Conservation (phyloP, 345 rosid genomes). For the Pelargonium nanum region DNA sequence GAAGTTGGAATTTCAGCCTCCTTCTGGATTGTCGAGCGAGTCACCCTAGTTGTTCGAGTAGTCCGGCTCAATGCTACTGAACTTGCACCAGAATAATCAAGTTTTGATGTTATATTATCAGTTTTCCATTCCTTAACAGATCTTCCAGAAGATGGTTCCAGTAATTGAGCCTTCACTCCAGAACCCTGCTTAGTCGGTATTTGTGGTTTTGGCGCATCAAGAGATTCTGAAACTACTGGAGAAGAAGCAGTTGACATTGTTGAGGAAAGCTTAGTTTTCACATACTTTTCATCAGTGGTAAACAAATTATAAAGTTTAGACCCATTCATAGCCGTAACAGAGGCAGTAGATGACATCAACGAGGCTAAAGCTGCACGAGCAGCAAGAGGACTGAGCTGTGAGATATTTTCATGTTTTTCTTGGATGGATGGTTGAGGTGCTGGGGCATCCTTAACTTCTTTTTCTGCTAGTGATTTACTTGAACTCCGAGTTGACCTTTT, state of each 20-base stretch:
- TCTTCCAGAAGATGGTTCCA: neutral
- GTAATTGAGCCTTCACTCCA: neutral
- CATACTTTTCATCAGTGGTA: neutral
- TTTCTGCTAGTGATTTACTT: conserved; percentile 4
- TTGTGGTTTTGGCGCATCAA: neutral
- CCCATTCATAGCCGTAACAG: conserved; percentile 6
- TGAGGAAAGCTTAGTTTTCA: neutral
- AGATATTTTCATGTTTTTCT: conserved; percentile 11
- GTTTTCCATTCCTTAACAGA: too few relatives aligned
- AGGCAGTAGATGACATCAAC: conserved; percentile 9
- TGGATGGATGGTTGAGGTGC: conserved; percentile 6
- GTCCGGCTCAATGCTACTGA: neutral
- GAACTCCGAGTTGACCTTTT: conserved; percentile 3
- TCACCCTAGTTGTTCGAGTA: conserved; percentile 9
- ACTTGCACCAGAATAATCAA: neutral
- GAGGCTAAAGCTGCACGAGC: conserved; percentile 26
- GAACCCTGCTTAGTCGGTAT: too few relatives aligned
- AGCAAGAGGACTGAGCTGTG: conserved; percentile 22
- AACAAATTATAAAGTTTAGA: neutral
- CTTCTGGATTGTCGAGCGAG: neutral
- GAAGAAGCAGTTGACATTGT: conserved; percentile 7
- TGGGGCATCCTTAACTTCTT: conserved; percentile 4
- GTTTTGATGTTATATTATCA: too few relatives aligned
- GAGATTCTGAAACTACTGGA: conserved; percentile 6
- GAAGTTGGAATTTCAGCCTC: neutral